Evolutionary conservation across 2,329 filamentous ascomycete genomes (phyloP).

Genomic region (Fusarium phyllophilum): DNA sequence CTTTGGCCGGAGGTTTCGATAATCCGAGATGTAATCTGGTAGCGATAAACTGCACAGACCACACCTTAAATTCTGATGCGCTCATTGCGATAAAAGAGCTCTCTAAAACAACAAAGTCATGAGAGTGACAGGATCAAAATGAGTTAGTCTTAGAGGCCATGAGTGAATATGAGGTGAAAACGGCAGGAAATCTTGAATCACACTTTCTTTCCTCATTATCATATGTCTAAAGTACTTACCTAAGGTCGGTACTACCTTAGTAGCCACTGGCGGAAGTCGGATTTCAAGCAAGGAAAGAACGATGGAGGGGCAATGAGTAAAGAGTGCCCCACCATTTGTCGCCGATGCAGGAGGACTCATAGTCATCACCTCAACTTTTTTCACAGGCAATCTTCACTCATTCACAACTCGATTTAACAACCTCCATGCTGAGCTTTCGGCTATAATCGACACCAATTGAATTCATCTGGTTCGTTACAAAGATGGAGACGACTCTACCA

Average conservation of each 20-base stretch:
- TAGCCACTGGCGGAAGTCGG: slow-evolving; percentile 26
- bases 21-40: slow-evolving; percentile 32
- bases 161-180: not conserved
- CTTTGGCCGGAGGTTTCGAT: slow-evolving; percentile 26
- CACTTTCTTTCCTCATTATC: not conserved
- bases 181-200: not conserved
- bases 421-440: not conserved
- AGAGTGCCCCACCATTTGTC: slow-evolving; percentile 41
- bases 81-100: not conserved
- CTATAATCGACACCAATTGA: slow-evolving; percentile 15
- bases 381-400: slow-evolving; percentile 39
- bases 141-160: not conserved
- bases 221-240: not conserved
- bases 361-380: slow-evolving; percentile 43
- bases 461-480: slow-evolving; percentile 25
- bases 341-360: slow-evolving; percentile 46
- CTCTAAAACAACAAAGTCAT: not conserved
- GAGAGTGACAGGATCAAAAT: not conserved
- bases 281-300: slow-evolving; percentile 32
- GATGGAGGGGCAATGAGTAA: slow-evolving; percentile 43
- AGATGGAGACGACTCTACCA: slow-evolving; percentile 72
- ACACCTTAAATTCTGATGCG: slow-evolving; percentile 48
- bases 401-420: slow-evolving; percentile 18
- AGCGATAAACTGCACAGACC: slow-evolving; percentile 44
- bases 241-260: not conserved